Base-by-base conservation (phyloP, 2,329 filamentous ascomycete genomes). In the Diaporthe citrichinensis region DNA sequence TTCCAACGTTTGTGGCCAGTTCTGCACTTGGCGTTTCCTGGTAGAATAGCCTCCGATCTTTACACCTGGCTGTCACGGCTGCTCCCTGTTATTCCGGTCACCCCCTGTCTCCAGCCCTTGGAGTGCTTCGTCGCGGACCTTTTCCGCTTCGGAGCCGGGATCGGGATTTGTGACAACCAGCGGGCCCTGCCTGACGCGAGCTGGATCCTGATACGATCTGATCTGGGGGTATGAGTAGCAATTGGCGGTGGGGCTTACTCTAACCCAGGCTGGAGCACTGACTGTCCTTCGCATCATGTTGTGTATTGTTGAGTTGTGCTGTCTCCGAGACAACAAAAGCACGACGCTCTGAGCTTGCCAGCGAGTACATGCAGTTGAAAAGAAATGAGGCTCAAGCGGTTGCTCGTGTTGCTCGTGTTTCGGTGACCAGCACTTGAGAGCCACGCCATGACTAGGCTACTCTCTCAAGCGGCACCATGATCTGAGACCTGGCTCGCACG, bases 101-200 rank as follows among this genome's bases (percentile, higher is more conserved):
- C 15, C 28, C 31, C 17, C 53, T 57, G 28, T 34, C 28, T 57
- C 28, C 28, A 57, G 53, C 53, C 36, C 17, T 12, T 23, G 65
- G 31, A 69, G 9, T 20, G 46, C 65, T 12, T 55, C 65, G 28
- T 69, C 46, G 20, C 65, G 65, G 41, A 69, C 31, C 41, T 9
- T 55, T 10, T 53, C 65, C 20, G 65, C 65, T 31, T 53, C 46
- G 5, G 65, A 69, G 25, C 65, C 65, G 8, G 65, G 25, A 25
- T 69, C 65, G 12, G 65, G 65, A 28, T 69, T 69, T 34, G n/a
- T 69, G 65, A 69, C 65, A 8, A 69, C 46, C 46, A 69, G 28
- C 46, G 46, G 65, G 12, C 65, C 44, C n/a, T n/a, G 46, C 2
- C 20, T 53, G 31, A 23, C 23, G 31, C 65, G 49, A 28, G 65